Percentiles rank a stretch among this genome's conserved stretches.
phyloP scores from a whole-genome alignment of 768 basidiomycete genomes.

The Hortiboletus flavorubellus region DNA sequence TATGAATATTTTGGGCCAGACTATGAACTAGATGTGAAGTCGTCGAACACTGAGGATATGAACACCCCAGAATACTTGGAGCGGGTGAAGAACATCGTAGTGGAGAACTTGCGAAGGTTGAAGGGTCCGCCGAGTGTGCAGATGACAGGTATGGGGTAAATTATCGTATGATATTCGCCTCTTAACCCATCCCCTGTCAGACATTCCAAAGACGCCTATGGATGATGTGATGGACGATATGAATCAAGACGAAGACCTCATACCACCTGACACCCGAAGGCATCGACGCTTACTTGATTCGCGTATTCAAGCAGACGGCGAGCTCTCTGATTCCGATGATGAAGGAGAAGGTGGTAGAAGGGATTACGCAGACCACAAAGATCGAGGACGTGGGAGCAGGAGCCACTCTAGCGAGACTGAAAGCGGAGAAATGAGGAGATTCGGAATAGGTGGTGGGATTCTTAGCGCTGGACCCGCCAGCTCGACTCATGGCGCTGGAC shows the following conservation, averaged over 20 bases:
- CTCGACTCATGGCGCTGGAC: conserved; percentile 69
- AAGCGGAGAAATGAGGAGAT: conserved; percentile 46
- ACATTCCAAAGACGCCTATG: conserved; percentile 79
- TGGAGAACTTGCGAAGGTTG: conserved; percentile 84
- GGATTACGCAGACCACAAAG: conserved; percentile 58
- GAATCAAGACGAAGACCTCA: conserved; percentile 79
- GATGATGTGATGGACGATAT: conserved; percentile 82
- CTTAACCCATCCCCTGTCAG: conserved; percentile 39
- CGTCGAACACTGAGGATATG: conserved; percentile 93
- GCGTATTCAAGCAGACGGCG: conserved; percentile 78
- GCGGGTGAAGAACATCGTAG: conserved; percentile 86
- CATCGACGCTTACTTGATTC: conserved; percentile 77
- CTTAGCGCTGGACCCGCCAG: conserved; percentile 55
- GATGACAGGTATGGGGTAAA: conserved; percentile 61
- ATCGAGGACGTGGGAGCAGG: conserved; percentile 44
- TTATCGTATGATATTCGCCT: not conserved
- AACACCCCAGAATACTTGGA: conserved; percentile 92
- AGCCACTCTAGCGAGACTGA: conserved; percentile 43
- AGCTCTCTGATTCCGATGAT: conserved; percentile 96
- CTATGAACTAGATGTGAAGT: conserved; percentile 91
- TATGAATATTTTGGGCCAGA: conserved; percentile 99
- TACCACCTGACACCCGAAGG: conserved; percentile 71
- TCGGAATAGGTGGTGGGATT: conserved; percentile 69
- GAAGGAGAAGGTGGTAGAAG: conserved; percentile 88
- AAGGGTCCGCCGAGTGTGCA: conserved; percentile 92